Evolutionary conservation across 1,284 basidiomycete genomes (phyloP), one percentile per base, ranked within the genome.

Genomic region (Stygiomarasmius scandens): DNA sequence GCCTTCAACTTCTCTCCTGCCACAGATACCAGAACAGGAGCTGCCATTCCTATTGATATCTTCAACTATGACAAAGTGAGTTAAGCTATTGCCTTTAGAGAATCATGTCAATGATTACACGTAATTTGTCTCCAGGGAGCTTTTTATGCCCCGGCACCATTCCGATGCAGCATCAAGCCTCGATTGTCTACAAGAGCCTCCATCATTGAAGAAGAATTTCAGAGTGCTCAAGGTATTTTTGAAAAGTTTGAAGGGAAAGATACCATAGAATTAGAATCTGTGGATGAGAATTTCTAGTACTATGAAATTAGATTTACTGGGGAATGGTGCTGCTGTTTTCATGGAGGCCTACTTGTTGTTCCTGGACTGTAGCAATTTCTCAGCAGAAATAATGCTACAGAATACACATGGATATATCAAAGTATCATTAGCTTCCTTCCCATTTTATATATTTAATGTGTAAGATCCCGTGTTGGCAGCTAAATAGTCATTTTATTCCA

Each of bases 1-100:
- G 66, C 64, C 3, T 72, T 69, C 55, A 58, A 66, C 6, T 65
- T 71, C 25, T 24, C 44, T 6, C 49, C 41, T 20, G 56, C 58
- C 3, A 34, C 45, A 24, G 60, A 63, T 23, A 14, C 58, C 1
- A 36, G 29, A 12, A 48, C 54, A 24, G 51, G 54, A 14, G 12
- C 43, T 12, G 3, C 29, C 19, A 53, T 56, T n/a, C 22, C 22
- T n/a, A 47, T 23, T 23, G 38, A 41, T 19, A n/a, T 41, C 38
- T 19, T 19, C 14, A 41, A 41, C n/a, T 41, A 41, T 41, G 14
- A 19, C 11, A 41, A 41, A 19, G 38, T 41, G 38, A 12, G 11
- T n/a, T 41, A 16, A n/a, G 14, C 38, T 41, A 5, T 19, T 41
- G 4, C 4, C 38, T 12, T 41, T 41, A 9, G 11, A n/a, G n/a